Percentiles rank a stretch among this genome's conserved stretches.
phyloP scores from a whole-genome alignment of 108 stramenopile species.

The Cyclotella cryptica region DNA sequence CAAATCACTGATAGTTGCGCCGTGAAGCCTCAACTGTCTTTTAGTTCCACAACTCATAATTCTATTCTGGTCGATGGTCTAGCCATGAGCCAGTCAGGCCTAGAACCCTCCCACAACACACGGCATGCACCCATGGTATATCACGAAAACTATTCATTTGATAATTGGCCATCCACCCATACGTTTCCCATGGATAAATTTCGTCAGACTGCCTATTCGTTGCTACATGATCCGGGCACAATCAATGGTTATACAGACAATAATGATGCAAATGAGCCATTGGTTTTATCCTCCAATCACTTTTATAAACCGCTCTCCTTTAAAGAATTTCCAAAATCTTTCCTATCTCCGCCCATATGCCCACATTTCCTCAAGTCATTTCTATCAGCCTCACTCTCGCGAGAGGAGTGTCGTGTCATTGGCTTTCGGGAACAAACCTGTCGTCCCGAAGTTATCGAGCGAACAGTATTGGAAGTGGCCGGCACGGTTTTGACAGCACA shows the following conservation, averaged over 20 bases:
- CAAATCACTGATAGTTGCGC: neutral
- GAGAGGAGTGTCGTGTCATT: slow-evolving; percentile 68
- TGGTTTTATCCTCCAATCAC: slow-evolving; percentile 39
- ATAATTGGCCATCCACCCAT: slow-evolving; percentile 68
- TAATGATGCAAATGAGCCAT: slow-evolving; percentile 20
- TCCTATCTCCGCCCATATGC: slow-evolving; percentile 43
- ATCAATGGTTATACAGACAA: neutral
- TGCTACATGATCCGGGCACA: slow-evolving; percentile 42
- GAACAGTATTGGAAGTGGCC: slow-evolving; percentile 79
- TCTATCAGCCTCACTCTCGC: slow-evolving; percentile 51
- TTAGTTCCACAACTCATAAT: neutral
- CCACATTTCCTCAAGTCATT: slow-evolving; percentile 61
- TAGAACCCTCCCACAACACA: slow-evolving; percentile 62
- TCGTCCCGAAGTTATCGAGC: slow-evolving; percentile 69
- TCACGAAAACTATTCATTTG: slow-evolving; percentile 74
- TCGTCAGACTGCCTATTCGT: slow-evolving; percentile 52
- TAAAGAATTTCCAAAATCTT: slow-evolving; percentile 41
- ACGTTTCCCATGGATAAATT: slow-evolving; percentile 81
- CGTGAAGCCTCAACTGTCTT: neutral
- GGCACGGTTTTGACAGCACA: slow-evolving; percentile 78
- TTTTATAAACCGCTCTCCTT: slow-evolving; percentile 50
- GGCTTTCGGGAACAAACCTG: slow-evolving; percentile 78
- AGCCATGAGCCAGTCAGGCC: slow-evolving; percentile 52
- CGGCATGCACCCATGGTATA: slow-evolving; percentile 76
- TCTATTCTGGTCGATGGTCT: slow-evolving; percentile 24